Conservation (phyloP, 306 rosid species). For the Dicorynia guianensis region DNA sequence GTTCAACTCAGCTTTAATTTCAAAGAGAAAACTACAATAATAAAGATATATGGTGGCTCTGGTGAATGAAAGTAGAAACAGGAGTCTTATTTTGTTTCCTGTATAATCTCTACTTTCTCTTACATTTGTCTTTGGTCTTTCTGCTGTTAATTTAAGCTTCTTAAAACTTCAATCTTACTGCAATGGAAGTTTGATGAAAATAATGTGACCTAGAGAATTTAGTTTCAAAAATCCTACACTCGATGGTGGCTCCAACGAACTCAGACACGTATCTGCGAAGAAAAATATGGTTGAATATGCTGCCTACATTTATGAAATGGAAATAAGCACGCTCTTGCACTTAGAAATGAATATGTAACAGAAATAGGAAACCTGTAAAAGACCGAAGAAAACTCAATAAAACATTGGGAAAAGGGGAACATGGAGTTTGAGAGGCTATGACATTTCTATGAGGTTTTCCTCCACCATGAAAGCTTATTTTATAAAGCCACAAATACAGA, state of each 20-base stretch:
- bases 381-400: not conserved
- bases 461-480: slow-evolving; percentile 33
- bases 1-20: slow-evolving; percentile 45
- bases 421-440: slow-evolving; percentile 15
- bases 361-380: not conserved
- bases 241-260: not conserved
- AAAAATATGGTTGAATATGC: not conserved
- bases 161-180: not conserved
- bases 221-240: not conserved
- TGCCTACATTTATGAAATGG: not conserved
- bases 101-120: slow-evolving; percentile 14
- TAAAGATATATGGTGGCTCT: slow-evolving; percentile 38
- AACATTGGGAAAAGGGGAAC: not conserved
- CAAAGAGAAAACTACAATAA: slow-evolving; percentile 31
- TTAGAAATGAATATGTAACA: not conserved
- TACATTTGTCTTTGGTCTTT: slow-evolving; percentile 31
- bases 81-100: slow-evolving; percentile 41
- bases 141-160: slow-evolving; percentile 24
- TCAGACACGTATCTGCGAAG: not conserved
- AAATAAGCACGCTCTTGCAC: not conserved
- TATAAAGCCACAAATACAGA: slow-evolving; percentile 47
- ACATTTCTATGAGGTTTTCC: slow-evolving; percentile 11
- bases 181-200: slow-evolving; percentile 7
- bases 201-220: not conserved
- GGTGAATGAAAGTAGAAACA: slow-evolving; percentile 44